Percentiles rank a stretch among this genome's conserved stretches.
These are phyloP conservation scores for Hordeum vulgare DNA, from an alignment of 176 grass and related monocot genomes.

Conservation along the genomic window MorexV3_pseudomolecules_assembly NC_058519.1:630327433-630327932, in stretches of 20 bases:
- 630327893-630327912: too few relatives aligned
- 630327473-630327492: too few relatives aligned
- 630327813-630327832: background rate
- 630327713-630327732: background rate
- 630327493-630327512: too few relatives aligned
- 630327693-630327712: background rate
- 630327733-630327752: background rate
- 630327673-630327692: background rate
- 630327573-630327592: background rate
- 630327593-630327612: background rate
- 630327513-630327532: background rate
- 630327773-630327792: background rate
- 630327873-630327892: background rate
- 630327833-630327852: background rate
- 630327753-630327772: background rate
- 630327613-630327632: background rate
- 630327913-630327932: too few relatives aligned
- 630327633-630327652: background rate
- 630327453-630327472: too few relatives aligned
- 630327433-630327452: too few relatives aligned
- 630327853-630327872: background rate
- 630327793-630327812: background rate
- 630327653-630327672: background rate
- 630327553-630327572: background rate
- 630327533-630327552: background rate